A percentile compares a stretch with the other conserved stretches of the same genome.
These are phyloP conservation scores for Penicillium occitanis DNA, from an alignment of 2,329 filamentous ascomycete genomes.

Conservation along the genomic window DNA sequence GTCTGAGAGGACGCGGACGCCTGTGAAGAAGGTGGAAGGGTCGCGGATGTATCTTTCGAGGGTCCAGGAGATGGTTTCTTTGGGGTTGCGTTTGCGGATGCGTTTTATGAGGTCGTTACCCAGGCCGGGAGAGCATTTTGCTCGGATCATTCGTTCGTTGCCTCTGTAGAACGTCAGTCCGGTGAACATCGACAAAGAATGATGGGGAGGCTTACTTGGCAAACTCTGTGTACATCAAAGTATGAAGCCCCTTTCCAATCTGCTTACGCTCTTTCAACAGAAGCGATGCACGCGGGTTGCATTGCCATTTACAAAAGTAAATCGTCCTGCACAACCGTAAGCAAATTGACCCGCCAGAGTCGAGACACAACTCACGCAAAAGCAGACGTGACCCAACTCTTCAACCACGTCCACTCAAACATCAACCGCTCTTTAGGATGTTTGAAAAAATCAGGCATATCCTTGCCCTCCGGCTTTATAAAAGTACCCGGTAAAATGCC, in stretches of 20 bases:
- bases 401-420: conserved; percentile 44
- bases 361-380: neutral
- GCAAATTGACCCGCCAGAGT: neutral
- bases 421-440: conserved; percentile 36
- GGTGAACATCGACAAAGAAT: neutral
- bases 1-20: conserved; percentile 43
- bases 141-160: conserved; percentile 37
- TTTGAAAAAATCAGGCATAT: conserved; percentile 43
- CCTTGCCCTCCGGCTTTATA: conserved; percentile 39
- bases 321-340: conserved; percentile 25
- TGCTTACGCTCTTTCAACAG: conserved; percentile 36
- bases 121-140: conserved; percentile 42
- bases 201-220: conserved; percentile 35
- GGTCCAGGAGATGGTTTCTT: conserved; percentile 37
- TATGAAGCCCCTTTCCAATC: conserved; percentile 45
- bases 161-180: conserved; percentile 26
- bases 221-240: conserved; percentile 49
- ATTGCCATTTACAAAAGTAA: conserved; percentile 35
- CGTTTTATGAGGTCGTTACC: conserved; percentile 35
- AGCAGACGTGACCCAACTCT: conserved; percentile 27
- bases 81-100: conserved; percentile 34
- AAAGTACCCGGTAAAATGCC: conserved; percentile 49
- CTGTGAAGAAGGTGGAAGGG: conserved; percentile 39
- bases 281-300: conserved; percentile 34
- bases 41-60: conserved; percentile 39